Evolutionary conservation across 2,329 filamentous ascomycete species (phyloP).

Genomic region (Pestalotiopsis sp.): DNA sequence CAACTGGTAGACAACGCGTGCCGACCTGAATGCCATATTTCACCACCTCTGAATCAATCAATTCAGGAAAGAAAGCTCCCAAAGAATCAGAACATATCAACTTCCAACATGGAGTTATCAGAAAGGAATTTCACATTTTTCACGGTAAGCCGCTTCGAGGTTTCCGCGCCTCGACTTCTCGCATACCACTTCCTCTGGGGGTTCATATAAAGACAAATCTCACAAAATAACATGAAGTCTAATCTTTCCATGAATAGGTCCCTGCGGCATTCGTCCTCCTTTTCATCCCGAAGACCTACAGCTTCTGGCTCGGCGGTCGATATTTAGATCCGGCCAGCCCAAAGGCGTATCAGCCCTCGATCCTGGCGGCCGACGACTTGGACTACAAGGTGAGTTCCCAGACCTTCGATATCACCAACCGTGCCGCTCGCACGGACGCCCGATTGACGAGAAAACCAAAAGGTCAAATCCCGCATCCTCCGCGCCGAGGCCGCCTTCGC

Average conservation of each 20-base stretch:
- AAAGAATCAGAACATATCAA: background rate
- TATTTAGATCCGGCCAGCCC: constrained; percentile 17
- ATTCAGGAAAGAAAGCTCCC: background rate
- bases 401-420: background rate
- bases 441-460: background rate
- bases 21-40: background rate
- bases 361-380: constrained; percentile 15
- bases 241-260: constrained; percentile 3
- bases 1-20: background rate
- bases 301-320: constrained; percentile 14
- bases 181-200: background rate
- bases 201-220: too few species aligned
- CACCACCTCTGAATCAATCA: background rate
- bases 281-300: constrained; percentile 18
- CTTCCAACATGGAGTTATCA: background rate
- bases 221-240: too few species aligned
- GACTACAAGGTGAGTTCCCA: constrained; percentile 11
- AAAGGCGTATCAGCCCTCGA: constrained; percentile 15
- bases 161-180: background rate
- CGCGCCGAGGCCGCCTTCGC: constrained; percentile 18
- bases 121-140: constrained; percentile 14
- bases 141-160: background rate
- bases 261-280: constrained; percentile 17
- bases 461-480: constrained; percentile 18
- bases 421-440: too few species aligned